These are phyloP conservation scores for Chlamydomonas reinhardtii DNA, from an alignment of 163 green algal genomes.

Conservation along the genomic window DNA sequence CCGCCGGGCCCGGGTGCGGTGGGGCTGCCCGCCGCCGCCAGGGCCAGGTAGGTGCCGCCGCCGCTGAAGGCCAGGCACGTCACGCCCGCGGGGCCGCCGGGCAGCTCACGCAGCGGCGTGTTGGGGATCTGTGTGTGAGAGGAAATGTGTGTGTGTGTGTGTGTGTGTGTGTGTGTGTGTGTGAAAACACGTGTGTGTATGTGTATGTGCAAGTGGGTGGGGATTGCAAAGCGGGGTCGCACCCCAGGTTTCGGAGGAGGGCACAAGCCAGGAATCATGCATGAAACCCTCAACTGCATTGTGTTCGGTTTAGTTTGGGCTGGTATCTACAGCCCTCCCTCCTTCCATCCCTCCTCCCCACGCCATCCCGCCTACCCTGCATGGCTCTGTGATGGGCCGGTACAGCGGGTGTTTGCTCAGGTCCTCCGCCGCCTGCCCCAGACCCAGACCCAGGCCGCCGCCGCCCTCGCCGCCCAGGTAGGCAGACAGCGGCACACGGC, in stretches of 20 bases:
- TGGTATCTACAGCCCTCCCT: background rate
- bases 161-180: no score
- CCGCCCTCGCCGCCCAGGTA: constrained; percentile 10
- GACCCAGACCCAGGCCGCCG: background rate
- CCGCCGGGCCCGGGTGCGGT: no score
- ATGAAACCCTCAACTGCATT: no score
- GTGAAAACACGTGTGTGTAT: no score
- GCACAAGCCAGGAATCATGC: no score
- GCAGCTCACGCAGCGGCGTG: constrained; percentile 21
- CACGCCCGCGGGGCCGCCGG: constrained; percentile 29
- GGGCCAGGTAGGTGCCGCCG: constrained; percentile 13
- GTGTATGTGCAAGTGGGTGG: no score
- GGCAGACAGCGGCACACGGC: constrained; percentile 30
- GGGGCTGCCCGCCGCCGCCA: background rate
- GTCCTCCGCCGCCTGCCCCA: constrained; percentile 16
- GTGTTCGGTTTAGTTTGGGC: no score
- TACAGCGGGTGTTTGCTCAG: constrained; percentile 21
- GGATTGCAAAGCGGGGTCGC: no score
- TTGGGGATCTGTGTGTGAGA: constrained; percentile 43
- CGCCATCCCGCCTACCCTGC: constrained; percentile 1
- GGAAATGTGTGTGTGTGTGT: background rate
- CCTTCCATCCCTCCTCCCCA: background rate
- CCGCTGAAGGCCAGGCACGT: constrained; percentile 45
- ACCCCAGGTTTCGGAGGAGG: no score
- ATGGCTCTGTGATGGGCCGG: constrained; percentile 45